These are phyloP conservation scores for Dissophora globulifera DNA, from an alignment of 192 early-diverging fungal species.

Conservation along the genomic window DNA sequence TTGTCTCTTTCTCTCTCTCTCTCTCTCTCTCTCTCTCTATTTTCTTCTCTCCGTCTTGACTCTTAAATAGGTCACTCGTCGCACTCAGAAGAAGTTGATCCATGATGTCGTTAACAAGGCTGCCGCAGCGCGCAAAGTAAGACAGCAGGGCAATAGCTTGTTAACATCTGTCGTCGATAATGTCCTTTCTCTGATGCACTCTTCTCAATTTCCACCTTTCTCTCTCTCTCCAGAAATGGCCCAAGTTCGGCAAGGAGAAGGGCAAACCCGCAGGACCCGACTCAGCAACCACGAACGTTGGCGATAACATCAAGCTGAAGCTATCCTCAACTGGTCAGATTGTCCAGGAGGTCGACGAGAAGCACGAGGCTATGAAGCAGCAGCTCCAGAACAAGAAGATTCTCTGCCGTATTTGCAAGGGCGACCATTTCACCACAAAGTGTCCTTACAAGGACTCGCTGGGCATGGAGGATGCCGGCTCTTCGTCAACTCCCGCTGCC, in stretches of 20 bases:
- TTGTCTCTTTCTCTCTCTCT: no score
- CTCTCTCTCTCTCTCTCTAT: neutral
- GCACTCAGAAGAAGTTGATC: constrained; percentile 82
- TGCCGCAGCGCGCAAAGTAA: constrained; percentile 88
- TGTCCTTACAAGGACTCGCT: constrained; percentile 99
- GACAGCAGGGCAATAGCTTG: neutral
- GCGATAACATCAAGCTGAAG: constrained; percentile 89
- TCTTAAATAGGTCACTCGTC: constrained; percentile 72
- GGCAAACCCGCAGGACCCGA: constrained; percentile 86
- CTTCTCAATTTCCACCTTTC: no score
- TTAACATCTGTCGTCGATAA: no score
- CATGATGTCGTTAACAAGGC: constrained; percentile 87
- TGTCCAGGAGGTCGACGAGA: constrained; percentile 72
- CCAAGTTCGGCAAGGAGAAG: constrained; percentile 92
- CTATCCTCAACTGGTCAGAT: constrained; percentile 77
- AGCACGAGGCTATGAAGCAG: constrained; percentile 65
- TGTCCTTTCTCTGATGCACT: no score
- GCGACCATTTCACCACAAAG: constrained; percentile 95
- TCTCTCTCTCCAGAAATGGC: constrained; percentile 69
- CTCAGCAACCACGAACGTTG: constrained; percentile 86
- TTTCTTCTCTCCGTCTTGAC: neutral
- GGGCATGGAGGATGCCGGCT: constrained; percentile 77
- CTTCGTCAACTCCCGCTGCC: constrained; percentile 43
- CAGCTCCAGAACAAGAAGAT: constrained; percentile 82
- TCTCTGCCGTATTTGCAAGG: constrained; percentile 95